These are phyloP conservation scores for Pichia kudriavzevii DNA, from an alignment of 1,139 yeast genomes.

Conservation along the genomic window DNA sequence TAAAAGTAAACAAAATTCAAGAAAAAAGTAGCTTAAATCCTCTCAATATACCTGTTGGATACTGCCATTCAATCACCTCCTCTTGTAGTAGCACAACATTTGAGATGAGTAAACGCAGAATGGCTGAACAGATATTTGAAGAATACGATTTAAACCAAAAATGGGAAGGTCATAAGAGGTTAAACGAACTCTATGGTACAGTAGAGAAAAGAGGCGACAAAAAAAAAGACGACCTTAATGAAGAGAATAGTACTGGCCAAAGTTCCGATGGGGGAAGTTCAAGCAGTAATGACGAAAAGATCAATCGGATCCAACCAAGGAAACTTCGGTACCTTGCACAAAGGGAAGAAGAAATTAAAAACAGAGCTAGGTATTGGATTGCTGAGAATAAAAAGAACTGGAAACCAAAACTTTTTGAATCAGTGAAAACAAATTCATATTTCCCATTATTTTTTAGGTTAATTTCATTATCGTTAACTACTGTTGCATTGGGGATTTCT, in stretches of 20 bases:
- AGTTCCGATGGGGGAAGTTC: conserved; percentile 1
- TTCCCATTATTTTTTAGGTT: conserved; percentile 72
- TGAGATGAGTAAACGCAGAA: neutral
- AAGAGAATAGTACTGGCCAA: neutral
- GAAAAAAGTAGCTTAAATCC: neutral
- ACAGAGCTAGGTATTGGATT: conserved; percentile 64
- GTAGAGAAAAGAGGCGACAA: conserved; percentile 1
- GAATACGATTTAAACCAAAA: conserved; percentile 33
- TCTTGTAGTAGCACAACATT: neutral
- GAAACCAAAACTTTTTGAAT: conserved; percentile 51
- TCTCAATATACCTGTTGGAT: neutral
- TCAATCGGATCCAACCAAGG: too few species aligned
- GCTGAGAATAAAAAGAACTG: conserved; percentile 57
- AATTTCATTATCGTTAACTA: conserved; percentile 53
- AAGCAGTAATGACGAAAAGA: neutral
- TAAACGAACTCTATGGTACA: conserved; percentile 47
- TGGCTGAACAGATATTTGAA: conserved; percentile 6
- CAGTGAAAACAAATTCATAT: conserved; percentile 68
- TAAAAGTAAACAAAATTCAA: neutral
- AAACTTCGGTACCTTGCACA: too few species aligned
- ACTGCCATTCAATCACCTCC: neutral
- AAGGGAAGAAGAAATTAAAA: conserved; percentile 25
- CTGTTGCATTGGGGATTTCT: conserved; percentile 62
- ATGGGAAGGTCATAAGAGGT: conserved; percentile 69
- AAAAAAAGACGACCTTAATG: neutral